Percentiles rank a stretch among this genome's conserved stretches.
Conservation (phyloP, 2,329 filamentous ascomycete species). For the Chrysoporthe cubensis region DNA sequence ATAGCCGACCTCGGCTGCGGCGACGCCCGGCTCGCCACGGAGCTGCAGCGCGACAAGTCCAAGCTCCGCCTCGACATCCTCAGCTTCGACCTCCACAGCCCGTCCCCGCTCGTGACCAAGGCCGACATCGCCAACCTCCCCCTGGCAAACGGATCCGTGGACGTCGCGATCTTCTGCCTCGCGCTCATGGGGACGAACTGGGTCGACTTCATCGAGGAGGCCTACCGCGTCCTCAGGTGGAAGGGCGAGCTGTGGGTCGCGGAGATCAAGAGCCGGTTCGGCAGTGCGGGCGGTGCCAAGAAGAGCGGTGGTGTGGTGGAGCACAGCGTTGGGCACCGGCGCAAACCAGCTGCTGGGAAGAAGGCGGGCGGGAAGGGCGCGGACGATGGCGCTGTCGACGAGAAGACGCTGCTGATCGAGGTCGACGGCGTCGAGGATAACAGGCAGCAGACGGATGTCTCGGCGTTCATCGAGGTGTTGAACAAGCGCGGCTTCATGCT, state of each 20-base stretch:
- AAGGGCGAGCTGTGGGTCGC: slow-evolving; percentile 97
- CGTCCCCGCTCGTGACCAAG: slow-evolving; percentile 76
- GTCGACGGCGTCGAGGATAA: slow-evolving; percentile 70
- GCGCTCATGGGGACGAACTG: slow-evolving; percentile 99
- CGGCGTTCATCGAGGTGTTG: slow-evolving; percentile 83
- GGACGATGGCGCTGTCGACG: slow-evolving; percentile 52
- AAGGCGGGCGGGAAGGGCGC: slow-evolving; percentile 51
- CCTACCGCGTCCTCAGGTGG: slow-evolving; percentile 86
- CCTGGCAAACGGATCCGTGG: slow-evolving; percentile 72
- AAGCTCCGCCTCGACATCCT: slow-evolving; percentile 74
- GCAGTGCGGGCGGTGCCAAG: slow-evolving; percentile 50
- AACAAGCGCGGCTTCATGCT: slow-evolving; percentile 82
- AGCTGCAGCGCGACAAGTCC: slow-evolving; percentile 65
- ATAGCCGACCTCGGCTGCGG: slow-evolving; percentile 94
- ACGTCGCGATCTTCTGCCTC: slow-evolving; percentile 92
- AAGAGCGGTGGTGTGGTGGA: slow-evolving; percentile 54
- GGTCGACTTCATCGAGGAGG: slow-evolving; percentile 95
- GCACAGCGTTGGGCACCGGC: slow-evolving; percentile 74
- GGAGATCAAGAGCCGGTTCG: slow-evolving; percentile 90
- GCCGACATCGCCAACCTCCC: slow-evolving; percentile 89
- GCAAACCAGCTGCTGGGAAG: slow-evolving; percentile 46
- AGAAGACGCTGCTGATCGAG: slow-evolving; percentile 66
- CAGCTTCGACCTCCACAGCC: slow-evolving; percentile 85
- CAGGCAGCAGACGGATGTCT: slow-evolving; percentile 80
- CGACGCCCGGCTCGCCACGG: slow-evolving; percentile 78